phyloP scores from a whole-genome alignment of 129 eudicot species.

The Saposhnikovia divaricata region DNA sequence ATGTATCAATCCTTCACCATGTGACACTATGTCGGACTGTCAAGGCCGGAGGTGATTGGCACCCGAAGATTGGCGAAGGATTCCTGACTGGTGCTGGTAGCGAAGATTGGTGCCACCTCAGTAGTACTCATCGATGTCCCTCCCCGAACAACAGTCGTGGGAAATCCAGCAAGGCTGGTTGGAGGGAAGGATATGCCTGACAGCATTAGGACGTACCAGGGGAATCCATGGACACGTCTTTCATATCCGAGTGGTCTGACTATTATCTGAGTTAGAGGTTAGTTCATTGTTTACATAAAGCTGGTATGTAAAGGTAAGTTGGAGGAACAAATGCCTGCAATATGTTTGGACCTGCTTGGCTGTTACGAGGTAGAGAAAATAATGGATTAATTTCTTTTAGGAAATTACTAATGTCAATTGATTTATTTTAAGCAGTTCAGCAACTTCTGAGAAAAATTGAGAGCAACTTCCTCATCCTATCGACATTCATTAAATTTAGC shows the following conservation, averaged over 20 bases:
- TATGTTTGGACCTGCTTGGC: too few relatives aligned
- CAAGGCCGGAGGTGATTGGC: slow-evolving; percentile 70
- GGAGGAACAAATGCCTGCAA: too few relatives aligned
- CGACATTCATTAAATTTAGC: too few relatives aligned
- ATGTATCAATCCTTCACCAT: slow-evolving; percentile 72
- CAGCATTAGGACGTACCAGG: slow-evolving; percentile 34
- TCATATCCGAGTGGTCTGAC: slow-evolving; percentile 71
- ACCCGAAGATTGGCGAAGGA: slow-evolving; percentile 84
- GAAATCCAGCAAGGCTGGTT: slow-evolving; percentile 78
- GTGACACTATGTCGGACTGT: slow-evolving; percentile 83
- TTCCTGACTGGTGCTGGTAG: slow-evolving; percentile 90
- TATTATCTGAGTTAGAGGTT: slow-evolving; percentile 29
- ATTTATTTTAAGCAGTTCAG: too few relatives aligned
- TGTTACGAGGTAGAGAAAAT: too few relatives aligned
- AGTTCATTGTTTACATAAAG: too few relatives aligned
- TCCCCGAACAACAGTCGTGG: slow-evolving; percentile 75
- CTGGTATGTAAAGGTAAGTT: too few relatives aligned
- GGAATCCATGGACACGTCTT: slow-evolving; percentile 79
- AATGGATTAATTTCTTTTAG: too few relatives aligned
- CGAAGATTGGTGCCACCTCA: slow-evolving; percentile 81
- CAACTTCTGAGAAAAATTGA: too few relatives aligned
- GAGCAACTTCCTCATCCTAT: too few relatives aligned
- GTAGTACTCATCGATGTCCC: slow-evolving; percentile 79
- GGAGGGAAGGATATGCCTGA: slow-evolving; percentile 55
- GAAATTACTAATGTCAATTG: too few relatives aligned